These are phyloP conservation scores for Talaromyces sp. DNA, from an alignment of 2,329 filamentous ascomycete genomes.

Conservation along the genomic window DNA sequence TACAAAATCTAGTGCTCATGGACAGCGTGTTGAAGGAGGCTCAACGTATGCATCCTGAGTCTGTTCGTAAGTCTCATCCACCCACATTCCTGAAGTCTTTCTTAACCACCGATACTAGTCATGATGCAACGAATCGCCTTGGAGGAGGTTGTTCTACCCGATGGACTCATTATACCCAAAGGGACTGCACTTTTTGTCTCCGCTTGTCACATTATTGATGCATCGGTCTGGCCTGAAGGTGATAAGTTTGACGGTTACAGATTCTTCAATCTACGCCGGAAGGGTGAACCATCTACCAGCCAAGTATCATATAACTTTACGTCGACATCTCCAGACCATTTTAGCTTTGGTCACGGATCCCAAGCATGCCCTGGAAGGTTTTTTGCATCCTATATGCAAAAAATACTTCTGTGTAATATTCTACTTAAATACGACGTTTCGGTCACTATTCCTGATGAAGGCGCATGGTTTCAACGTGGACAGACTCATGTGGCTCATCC, in stretches of 20 bases:
- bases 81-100: neutral
- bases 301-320: slow-evolving; percentile 51
- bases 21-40: slow-evolving; percentile 30
- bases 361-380: slow-evolving; percentile 43
- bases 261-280: slow-evolving; percentile 46
- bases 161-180: slow-evolving; percentile 49
- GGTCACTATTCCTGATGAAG: slow-evolving; percentile 3
- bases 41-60: slow-evolving; percentile 24
- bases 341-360: slow-evolving; percentile 59
- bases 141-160: slow-evolving; percentile 26
- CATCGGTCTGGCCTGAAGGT: slow-evolving; percentile 46
- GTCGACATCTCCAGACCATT: slow-evolving; percentile 51
- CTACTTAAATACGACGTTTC: slow-evolving; percentile 31
- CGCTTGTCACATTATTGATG: slow-evolving; percentile 24
- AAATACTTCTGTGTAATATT: slow-evolving; percentile 31
- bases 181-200: slow-evolving; percentile 40
- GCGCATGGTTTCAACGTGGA: neutral
- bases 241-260: slow-evolving; percentile 52
- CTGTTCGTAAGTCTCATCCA: slow-evolving; percentile 22
- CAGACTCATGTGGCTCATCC: slow-evolving; percentile 8
- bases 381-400: slow-evolving; percentile 30
- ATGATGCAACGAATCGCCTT: slow-evolving; percentile 18
- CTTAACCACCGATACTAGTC: slow-evolving; percentile 14
- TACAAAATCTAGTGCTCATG: slow-evolving; percentile 22
- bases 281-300: slow-evolving; percentile 25